phyloP scores from a whole-genome alignment of 208 protist genomes.

The Trichomonas tenax region DNA sequence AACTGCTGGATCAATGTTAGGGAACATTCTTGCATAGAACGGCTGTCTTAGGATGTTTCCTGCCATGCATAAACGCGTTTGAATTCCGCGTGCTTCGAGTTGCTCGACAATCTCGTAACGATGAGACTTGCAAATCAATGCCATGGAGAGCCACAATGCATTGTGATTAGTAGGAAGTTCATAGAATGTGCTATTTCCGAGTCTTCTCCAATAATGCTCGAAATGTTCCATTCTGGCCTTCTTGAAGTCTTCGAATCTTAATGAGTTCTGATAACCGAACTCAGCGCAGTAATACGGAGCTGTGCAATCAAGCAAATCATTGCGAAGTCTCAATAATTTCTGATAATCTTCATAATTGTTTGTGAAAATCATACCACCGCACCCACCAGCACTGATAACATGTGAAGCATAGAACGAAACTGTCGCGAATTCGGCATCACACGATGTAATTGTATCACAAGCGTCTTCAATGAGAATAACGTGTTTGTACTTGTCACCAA shows the following conservation, averaged over 20 bases:
- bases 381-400: conserved; percentile 34
- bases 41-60: conserved; percentile 36
- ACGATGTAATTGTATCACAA: conserved; percentile 30
- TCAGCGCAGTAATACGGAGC: conserved; percentile 32
- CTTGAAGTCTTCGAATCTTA: conserved; percentile 23
- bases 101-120: conserved; percentile 24
- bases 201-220: conserved; percentile 7
- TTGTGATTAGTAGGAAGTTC: conserved; percentile 19
- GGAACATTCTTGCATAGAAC: conserved; percentile 22
- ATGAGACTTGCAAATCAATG: conserved; percentile 15
- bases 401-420: conserved; percentile 35
- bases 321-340: conserved; percentile 12
- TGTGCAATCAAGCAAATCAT: conserved; percentile 26
- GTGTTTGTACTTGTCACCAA: neutral
- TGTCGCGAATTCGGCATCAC: conserved; percentile 24
- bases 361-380: conserved; percentile 35
- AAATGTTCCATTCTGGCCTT: conserved; percentile 9
- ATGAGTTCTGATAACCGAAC: conserved; percentile 31
- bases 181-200: neutral
- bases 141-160: conserved; percentile 28
- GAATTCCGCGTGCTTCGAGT: conserved; percentile 26
- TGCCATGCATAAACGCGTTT: conserved; percentile 34
- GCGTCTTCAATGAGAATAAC: conserved; percentile 37
- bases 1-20: neutral
- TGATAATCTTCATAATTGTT: conserved; percentile 31